These are phyloP conservation scores for Rhododendron griersonianum DNA, from an alignment of 148 eudicot species.

Conservation along the genomic window DNA sequence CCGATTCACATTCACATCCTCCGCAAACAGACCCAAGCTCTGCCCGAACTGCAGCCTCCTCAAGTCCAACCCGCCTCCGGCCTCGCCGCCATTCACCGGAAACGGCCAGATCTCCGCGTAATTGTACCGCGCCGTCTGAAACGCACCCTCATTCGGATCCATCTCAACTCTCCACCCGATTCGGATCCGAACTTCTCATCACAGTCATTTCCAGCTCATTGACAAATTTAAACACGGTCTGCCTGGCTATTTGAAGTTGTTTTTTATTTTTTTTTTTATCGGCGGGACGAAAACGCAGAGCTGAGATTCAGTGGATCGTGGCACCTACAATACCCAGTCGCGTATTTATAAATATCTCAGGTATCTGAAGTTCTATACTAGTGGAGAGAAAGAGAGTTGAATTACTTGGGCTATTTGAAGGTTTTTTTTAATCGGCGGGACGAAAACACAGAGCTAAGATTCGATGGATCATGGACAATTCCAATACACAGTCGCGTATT, in stretches of 20 bases:
- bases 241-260: no score
- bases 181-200: slow-evolving; percentile 4
- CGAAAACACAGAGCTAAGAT: no score
- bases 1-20: slow-evolving; percentile 1
- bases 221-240: not conserved
- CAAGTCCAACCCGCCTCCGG: slow-evolving; percentile 10
- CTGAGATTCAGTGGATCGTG: no score
- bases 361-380: no score
- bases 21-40: slow-evolving; percentile 10
- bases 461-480: no score
- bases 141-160: slow-evolving; percentile 45
- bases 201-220: not conserved
- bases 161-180: slow-evolving; percentile 7
- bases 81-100: slow-evolving; percentile 21
- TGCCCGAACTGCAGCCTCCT: slow-evolving; percentile 9
- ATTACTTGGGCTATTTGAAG: no score
- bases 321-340: no score
- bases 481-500: not conserved
- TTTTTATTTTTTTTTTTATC: no score
- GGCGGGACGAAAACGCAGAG: no score
- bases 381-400: no score
- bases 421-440: no score
- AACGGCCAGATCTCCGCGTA: slow-evolving; percentile 80
- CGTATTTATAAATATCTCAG: no score
- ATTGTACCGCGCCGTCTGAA: slow-evolving; percentile 27